Conservation (phyloP, 164 flowering plant species). For the Malania oleifera region DNA sequence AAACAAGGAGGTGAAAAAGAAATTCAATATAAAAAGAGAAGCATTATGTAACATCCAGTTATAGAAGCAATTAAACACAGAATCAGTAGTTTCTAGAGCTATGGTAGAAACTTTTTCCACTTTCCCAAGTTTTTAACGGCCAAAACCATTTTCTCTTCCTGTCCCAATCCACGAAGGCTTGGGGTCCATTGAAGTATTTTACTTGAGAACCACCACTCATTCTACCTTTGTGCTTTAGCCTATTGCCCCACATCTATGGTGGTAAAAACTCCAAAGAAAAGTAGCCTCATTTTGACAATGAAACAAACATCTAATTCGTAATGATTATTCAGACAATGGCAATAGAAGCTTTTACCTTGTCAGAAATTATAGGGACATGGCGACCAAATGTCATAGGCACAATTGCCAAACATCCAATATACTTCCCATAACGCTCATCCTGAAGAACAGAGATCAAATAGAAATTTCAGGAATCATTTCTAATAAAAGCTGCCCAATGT, state of each 20-base stretch:
- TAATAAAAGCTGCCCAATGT: not conserved
- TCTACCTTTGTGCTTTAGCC: not conserved
- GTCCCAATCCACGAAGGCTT: no score
- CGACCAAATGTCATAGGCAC: conserved; percentile 97
- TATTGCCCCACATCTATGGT: not conserved
- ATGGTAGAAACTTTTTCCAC: no score
- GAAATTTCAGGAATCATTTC: not conserved
- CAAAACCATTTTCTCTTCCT: no score
- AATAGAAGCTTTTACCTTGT: conserved; percentile 47
- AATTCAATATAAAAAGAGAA: no score
- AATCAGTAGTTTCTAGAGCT: no score
- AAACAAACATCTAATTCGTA: not conserved
- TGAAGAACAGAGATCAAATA: conserved; percentile 22
- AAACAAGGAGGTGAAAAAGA: no score
- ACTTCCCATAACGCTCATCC: conserved; percentile 91
- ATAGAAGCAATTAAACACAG: no score
- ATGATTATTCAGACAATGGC: not conserved
- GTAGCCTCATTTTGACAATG: not conserved
- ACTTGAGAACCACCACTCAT: not conserved
- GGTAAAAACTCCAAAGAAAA: not conserved
- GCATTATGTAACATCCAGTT: no score
- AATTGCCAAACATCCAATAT: conserved; percentile 74
- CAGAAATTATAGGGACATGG: conserved; percentile 85
- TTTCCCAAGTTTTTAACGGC: no score
- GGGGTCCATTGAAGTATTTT: no score